Base-by-base conservation (phyloP, 164 flowering plant species). In the Dillenia suffruticosa region DNA sequence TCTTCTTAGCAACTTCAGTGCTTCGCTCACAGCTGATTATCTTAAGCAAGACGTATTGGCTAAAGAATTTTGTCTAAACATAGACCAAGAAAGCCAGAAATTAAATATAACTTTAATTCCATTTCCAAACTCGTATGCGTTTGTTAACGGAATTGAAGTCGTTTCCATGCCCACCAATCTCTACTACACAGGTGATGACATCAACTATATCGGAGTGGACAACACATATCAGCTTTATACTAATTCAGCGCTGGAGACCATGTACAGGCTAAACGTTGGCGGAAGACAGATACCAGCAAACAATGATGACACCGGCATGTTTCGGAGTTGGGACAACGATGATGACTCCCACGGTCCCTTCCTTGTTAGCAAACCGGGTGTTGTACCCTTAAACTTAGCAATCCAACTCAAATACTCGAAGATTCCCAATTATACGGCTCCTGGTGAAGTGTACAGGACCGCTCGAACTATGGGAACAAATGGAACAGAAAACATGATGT, bases 101-200 rank as follows among this genome's bases (percentile, higher is more conserved):
- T 46, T 76, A 12, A 71, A 43, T 61, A 22, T 82, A 5, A 77
- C 75, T 6, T 71, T 79, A 49, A 50, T 67, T 13, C 85, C 79
- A 0, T 12, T 26, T 44, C 54, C 58, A 0, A 8, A 46, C 16
- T 26, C 75, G 0, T 73, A 46, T 26, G 86, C 71, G 2, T 79
- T 79, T 56, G 44, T 82, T 0, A 82, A 79, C 11, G 83, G 80
- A 0, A 75, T 82, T 26, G 82, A 82, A 22, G 56, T 82, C 10
- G 68, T 77, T 1, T 74, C 86, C 13, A 63, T 81, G 72, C 83
- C 85, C 0, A 5, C 57, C 3, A 8, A 48, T 19, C 71, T 77
- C 2, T 75, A 68, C 62, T 44, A 12, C 10, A 12, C 9, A 0
- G 58, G 14, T 46, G 32, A 22, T 1, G 59, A 51, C 5, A 7